A percentile compares a stretch with the other conserved stretches of the same genome.
These are phyloP conservation scores for Kickxella alabastrina DNA, from an alignment of 192 early-diverging fungal species.

Conservation along the genomic window DNA sequence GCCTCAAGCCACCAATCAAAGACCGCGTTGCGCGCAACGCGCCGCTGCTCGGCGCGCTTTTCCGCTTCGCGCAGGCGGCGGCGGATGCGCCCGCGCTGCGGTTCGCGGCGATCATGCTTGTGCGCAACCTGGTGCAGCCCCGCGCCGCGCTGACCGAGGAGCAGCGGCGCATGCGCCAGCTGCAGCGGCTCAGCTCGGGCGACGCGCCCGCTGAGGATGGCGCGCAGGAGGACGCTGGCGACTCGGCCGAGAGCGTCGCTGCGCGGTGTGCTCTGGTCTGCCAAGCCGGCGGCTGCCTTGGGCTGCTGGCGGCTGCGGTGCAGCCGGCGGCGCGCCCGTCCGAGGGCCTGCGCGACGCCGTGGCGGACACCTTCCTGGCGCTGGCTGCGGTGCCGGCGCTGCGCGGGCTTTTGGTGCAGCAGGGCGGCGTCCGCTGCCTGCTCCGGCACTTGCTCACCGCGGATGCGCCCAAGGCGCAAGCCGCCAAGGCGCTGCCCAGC, in stretches of 20 bases:
- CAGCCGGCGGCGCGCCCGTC: slow-evolving; percentile 54
- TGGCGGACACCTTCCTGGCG: slow-evolving; percentile 65
- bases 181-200: slow-evolving; percentile 60
- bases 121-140: slow-evolving; percentile 73
- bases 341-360: slow-evolving; percentile 56
- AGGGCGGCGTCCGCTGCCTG: slow-evolving; percentile 68
- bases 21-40: slow-evolving; percentile 61
- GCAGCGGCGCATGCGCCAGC: slow-evolving; percentile 74
- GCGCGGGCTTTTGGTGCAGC: slow-evolving; percentile 79
- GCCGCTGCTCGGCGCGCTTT: slow-evolving; percentile 56
- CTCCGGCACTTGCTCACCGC: slow-evolving; percentile 30
- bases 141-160: slow-evolving; percentile 66
- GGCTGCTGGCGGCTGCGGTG: slow-evolving; percentile 26
- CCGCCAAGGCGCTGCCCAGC: slow-evolving; percentile 16
- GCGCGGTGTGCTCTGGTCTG: slow-evolving; percentile 56
- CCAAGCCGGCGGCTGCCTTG: slow-evolving; percentile 49
- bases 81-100: slow-evolving; percentile 53
- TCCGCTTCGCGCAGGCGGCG: slow-evolving; percentile 46
- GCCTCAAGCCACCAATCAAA: slow-evolving; percentile 64
- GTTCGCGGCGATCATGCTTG: slow-evolving; percentile 71
- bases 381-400: slow-evolving; percentile 64
- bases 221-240: slow-evolving; percentile 9
- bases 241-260: slow-evolving; percentile 19
- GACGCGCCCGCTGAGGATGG: slow-evolving; percentile 3
- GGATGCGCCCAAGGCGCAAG: slow-evolving; percentile 27